Conservation (phyloP, 2,329 filamentous ascomycete species). For the Fusarium sterilihyphosum region DNA sequence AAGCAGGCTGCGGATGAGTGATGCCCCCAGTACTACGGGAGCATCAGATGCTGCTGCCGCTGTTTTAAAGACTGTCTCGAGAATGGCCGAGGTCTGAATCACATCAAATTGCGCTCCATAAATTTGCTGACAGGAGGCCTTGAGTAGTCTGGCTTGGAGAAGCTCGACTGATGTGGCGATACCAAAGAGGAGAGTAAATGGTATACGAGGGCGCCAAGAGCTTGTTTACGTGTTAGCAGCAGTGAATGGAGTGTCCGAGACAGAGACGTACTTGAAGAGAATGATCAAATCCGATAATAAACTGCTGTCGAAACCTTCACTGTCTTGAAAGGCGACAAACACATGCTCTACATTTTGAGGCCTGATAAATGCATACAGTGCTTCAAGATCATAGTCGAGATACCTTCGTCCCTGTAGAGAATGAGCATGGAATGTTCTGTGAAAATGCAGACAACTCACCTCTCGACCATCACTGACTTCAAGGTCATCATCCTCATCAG, state of each 20-base stretch:
- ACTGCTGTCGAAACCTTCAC: slow-evolving; percentile 79
- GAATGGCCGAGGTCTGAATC: slow-evolving; percentile 74
- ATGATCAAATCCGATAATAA: slow-evolving; percentile 77
- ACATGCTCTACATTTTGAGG: slow-evolving; percentile 66
- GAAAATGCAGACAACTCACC: slow-evolving; percentile 49
- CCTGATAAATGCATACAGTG: slow-evolving; percentile 69
- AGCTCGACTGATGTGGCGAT: slow-evolving; percentile 85
- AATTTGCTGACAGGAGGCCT: slow-evolving; percentile 72
- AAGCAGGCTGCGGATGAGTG: slow-evolving; percentile 70
- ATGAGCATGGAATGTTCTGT: slow-evolving; percentile 19
- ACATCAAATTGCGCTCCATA: slow-evolving; percentile 81
- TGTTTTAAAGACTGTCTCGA: slow-evolving; percentile 76
- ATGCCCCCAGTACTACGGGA: slow-evolving; percentile 70
- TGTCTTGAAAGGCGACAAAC: slow-evolving; percentile 80
- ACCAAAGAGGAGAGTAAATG: slow-evolving; percentile 80
- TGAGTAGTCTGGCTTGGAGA: slow-evolving; percentile 78
- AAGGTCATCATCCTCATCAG: slow-evolving; percentile 68
- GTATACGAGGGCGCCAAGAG: slow-evolving; percentile 78
- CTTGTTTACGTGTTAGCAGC: slow-evolving; percentile 48
- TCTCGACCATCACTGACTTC: slow-evolving; percentile 57
- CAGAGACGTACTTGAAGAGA: slow-evolving; percentile 68
- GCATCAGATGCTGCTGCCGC: slow-evolving; percentile 68
- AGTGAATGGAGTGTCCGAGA: neutral
- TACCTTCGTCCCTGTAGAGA: slow-evolving; percentile 66
- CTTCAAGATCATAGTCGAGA: slow-evolving; percentile 82